Evolutionary conservation across 352 stramenopile species (phyloP), one percentile per base, ranked within the genome.

Genomic region (Phytopythium vexans): DNA sequence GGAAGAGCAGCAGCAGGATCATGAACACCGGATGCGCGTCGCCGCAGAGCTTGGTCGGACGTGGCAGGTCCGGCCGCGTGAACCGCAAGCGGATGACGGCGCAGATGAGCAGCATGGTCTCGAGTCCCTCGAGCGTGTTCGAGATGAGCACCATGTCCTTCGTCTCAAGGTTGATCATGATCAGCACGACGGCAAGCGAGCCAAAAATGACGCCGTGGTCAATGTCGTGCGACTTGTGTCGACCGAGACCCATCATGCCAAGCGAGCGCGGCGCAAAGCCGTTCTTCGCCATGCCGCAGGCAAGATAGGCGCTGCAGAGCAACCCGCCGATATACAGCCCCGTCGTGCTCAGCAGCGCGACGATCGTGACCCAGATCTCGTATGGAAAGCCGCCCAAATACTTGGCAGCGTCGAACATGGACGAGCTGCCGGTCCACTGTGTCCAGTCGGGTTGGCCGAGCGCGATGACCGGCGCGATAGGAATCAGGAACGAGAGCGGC

Each of bases 111-210:
- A 61, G 47, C 49, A 82, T 68, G 16, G 46, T 71, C 40, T 77
- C 70, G 41, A 88, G 52, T 4, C 67, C 72, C 14, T 62, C 60
- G 32, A 86, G 59, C 5, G 72, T 67, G 54, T 86, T 88, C 9
- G 71, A 64, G 46, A 88, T 71, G n/a, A 66, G 53, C 6, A 83
- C 52, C 72, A 88, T 75, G 39, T 80, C 72, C 37, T 72, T 54
- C 31, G 63, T 70, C 47, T 79, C 68, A 27, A 79, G 61, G 49
- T 77, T 83, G 16, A 82, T 61, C 39, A 87, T 62, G 3, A 85
- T 72, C 15, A 87, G 66, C 45, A 83, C 78, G 44, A 85, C 71
- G 3, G 74, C 73, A 41, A 87, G 58, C 44, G 69, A 83, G 56
- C 67, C 72, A 59, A 77, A 82, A 34, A 85, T 75, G 0, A 77